These are phyloP conservation scores for Pseudophaeomoniella oleicola DNA, from an alignment of 2,329 filamentous ascomycete genomes.

Conservation along the genomic window DNA sequence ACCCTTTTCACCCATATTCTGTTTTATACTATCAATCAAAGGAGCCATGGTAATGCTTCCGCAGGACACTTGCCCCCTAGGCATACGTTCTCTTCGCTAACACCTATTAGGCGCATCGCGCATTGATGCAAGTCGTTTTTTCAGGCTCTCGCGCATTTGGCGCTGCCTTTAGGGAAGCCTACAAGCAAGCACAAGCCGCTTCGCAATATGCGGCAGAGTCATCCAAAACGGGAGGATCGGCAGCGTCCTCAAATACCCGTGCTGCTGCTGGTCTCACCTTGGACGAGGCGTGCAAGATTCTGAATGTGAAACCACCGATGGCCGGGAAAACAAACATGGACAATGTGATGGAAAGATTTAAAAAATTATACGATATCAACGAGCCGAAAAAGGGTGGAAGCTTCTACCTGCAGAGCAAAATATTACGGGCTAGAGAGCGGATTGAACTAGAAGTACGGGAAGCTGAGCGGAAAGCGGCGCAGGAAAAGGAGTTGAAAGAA, in stretches of 20 bases:
- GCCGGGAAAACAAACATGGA: slow-evolving; percentile 64
- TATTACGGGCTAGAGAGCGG: slow-evolving; percentile 77
- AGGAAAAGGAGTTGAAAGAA: slow-evolving; percentile 64
- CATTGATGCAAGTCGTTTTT: slow-evolving; percentile 84
- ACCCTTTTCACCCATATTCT: no score
- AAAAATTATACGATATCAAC: slow-evolving; percentile 86
- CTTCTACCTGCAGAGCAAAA: slow-evolving; percentile 97
- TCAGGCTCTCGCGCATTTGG: slow-evolving; percentile 85
- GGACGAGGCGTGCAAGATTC: slow-evolving; percentile 91
- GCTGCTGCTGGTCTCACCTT: slow-evolving; percentile 66
- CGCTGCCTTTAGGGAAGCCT: slow-evolving; percentile 84
- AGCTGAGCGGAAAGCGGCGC: slow-evolving; percentile 52
- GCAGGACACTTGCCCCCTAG: no score
- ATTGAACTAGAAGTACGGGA: slow-evolving; percentile 76
- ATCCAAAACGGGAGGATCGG: slow-evolving; percentile 40
- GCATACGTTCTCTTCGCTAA: no score
- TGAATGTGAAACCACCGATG: slow-evolving; percentile 84
- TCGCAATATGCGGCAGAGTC: slow-evolving; percentile 66
- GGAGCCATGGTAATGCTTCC: no score
- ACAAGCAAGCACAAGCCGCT: slow-evolving; percentile 83
- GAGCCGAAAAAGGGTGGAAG: slow-evolving; percentile 91
- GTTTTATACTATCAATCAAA: no score
- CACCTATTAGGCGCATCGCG: slow-evolving; percentile 63
- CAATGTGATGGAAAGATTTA: slow-evolving; percentile 73
- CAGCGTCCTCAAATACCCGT: slow-evolving; percentile 34